These are phyloP conservation scores for Phaeosphaeriaceae sp. DNA, from an alignment of 2,329 filamentous ascomycete species.

Conservation along the genomic window DNA sequence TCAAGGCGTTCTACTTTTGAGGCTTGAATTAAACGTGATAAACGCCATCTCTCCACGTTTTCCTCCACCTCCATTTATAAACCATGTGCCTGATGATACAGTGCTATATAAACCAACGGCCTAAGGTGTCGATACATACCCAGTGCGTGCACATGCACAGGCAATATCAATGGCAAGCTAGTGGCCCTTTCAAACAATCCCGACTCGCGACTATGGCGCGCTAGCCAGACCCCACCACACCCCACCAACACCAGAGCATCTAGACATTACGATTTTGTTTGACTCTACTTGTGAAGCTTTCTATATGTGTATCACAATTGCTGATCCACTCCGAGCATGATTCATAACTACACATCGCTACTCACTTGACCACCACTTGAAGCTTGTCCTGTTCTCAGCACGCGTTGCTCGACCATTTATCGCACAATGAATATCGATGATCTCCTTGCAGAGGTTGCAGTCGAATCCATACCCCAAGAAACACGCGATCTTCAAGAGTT, in stretches of 20 bases:
- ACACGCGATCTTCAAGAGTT: conserved; percentile 83
- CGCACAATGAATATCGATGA: conserved; percentile 57
- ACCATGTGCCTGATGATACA: too few species aligned
- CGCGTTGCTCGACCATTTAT: neutral
- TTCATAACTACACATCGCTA: too few species aligned
- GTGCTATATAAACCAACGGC: too few species aligned
- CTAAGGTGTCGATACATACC: too few species aligned
- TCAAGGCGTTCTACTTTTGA: too few species aligned
- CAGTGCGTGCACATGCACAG: neutral
- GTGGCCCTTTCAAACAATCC: neutral
- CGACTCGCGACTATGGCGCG: conserved; percentile 1
- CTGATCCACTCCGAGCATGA: neutral
- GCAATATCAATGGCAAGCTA: too few species aligned
- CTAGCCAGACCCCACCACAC: conserved; percentile 1
- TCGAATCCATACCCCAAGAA: conserved; percentile 58
- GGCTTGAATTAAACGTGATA: too few species aligned
- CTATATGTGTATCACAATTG: neutral
- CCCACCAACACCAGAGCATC: neutral
- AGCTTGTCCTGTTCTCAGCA: too few species aligned
- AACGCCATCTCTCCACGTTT: too few species aligned
- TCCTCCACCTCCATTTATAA: too few species aligned
- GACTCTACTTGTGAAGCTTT: too few species aligned
- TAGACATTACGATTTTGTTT: neutral
- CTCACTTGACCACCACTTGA: too few species aligned
- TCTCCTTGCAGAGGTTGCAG: conserved; percentile 58